Percentiles rank a stretch among this genome's conserved stretches.
Conservation (phyloP, 305 asterid species). For the Fraxinus paxiana region DNA sequence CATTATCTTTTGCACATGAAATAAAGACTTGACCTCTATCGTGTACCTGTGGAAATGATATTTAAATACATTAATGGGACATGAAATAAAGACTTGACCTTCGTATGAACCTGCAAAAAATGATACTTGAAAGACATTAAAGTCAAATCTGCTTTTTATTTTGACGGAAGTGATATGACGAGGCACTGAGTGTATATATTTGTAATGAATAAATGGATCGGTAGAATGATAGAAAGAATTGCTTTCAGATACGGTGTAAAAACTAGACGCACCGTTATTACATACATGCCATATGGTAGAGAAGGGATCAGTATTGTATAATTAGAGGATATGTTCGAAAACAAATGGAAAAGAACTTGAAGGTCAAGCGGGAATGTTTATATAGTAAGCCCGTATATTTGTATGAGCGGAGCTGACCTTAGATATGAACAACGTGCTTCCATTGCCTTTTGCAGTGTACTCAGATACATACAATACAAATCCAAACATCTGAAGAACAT, state of each 20-base stretch:
- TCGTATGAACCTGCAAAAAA: neutral
- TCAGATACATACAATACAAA: constrained; percentile 65
- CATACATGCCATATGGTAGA: neutral
- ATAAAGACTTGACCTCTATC: constrained; percentile 91
- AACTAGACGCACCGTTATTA: neutral
- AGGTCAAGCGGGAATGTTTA: neutral
- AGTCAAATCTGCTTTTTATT: neutral
- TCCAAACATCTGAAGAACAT: constrained; percentile 74
- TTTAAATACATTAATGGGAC: constrained; percentile 9
- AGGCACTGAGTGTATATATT: neutral
- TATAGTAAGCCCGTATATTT: neutral
- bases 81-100: neutral
- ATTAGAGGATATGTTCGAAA: neutral
- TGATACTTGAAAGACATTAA: neutral
- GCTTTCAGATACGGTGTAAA: neutral
- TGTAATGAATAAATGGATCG: neutral
- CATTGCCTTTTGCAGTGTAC: constrained; percentile 48
- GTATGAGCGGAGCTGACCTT: constrained; percentile 45
- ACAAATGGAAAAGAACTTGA: neutral
- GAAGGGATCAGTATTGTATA: neutral
- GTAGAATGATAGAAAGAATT: neutral
- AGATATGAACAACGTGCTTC: constrained; percentile 55
- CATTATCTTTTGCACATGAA: constrained; percentile 53
- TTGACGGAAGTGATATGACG: neutral
- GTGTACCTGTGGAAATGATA: constrained; percentile 62